Base-by-base conservation (phyloP, 306 rosid genomes). In the Boehmeria nivea region DNA sequence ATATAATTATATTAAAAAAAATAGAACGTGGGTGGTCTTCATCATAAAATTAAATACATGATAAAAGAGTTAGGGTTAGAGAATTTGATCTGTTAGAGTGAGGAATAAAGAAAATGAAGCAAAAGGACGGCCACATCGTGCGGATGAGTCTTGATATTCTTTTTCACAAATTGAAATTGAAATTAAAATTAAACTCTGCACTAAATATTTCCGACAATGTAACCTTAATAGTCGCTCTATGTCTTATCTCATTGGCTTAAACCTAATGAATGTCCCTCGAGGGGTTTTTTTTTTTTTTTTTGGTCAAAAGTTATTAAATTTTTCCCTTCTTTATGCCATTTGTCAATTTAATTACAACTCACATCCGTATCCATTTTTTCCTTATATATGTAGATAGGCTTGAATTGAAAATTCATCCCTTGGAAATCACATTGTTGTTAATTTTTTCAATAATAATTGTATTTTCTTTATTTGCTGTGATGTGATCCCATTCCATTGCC, bases 101-200 rank as follows among this genome's bases (percentile, higher is more conserved):
- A 45, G 10, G 57, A 74, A 52, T 72, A 71, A 61, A 72, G 13
- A 71, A 75, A 34, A 8, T 19, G 44, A 4, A 54, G 23, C 54
- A 61, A 27, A 57, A 12, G 76, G 83, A 46, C 77, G 72, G 85
- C 87, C 59, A 84, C 77, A 68, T 79, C 95, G 89, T 87, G 94
- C 72, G 70, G 60, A 65, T 79, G 75, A 72, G 81, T 72, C 51
- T 74, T 59, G 68, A 72, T 63, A 60, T 79, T 73, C 67, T 58
- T 58, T 61, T 31, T 16, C 1, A 15, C 5, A 40, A 40, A 40
- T 15, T 40, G 10, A 11, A 10, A 40, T 10, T 40, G n/a, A 40
- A 24, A 22, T 50, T 3, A 14, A 50, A 50, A 45, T 31, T 6
- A 31, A 19, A 45, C 3, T 0, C 14, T 10, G 36, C 9, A 23